Percentiles rank a stretch among this genome's conserved stretches.
These are phyloP conservation scores for Scheffersomyces parashehatae DNA, from an alignment of 1,139 yeast genomes.

Conservation along the genomic window DNA sequence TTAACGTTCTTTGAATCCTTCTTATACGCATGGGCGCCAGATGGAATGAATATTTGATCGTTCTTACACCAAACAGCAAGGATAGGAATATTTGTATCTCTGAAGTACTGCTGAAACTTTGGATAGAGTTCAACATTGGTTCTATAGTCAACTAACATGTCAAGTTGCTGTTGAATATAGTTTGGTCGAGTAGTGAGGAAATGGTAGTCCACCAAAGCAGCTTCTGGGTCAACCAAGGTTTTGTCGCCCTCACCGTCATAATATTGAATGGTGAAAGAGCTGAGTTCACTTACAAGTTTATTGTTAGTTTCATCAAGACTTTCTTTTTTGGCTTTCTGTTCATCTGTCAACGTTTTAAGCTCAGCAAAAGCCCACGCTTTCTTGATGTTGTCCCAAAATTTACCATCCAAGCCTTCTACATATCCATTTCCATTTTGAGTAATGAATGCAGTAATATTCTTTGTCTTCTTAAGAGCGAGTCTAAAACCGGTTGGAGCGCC, in stretches of 20 bases:
- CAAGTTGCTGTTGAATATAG: conserved; percentile 28
- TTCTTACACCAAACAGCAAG: conserved; percentile 44
- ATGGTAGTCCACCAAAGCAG: conserved; percentile 28
- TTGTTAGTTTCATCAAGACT: conserved; percentile 15
- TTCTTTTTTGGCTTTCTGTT: conserved; percentile 3
- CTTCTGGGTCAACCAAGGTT: conserved; percentile 28
- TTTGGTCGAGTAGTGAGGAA: conserved; percentile 23
- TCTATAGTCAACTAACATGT: conserved; percentile 34
- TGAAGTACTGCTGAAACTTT: conserved; percentile 34
- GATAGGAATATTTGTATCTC: conserved; percentile 34
- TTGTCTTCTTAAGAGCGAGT: conserved; percentile 31
- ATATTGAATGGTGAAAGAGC: conserved; percentile 28
- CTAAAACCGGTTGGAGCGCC: conserved; percentile 45
- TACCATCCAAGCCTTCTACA: conserved; percentile 35
- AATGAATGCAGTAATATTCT: conserved; percentile 27
- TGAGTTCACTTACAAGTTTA: conserved; percentile 14
- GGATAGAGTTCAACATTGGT: conserved; percentile 37
- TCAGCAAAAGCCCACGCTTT: conserved; percentile 28
- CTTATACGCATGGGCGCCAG: conserved; percentile 39
- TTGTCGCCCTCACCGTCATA: conserved; percentile 24
- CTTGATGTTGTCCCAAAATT: conserved; percentile 37
- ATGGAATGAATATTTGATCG: conserved; percentile 31
- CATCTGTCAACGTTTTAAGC: background rate
- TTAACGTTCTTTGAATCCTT: conserved; percentile 28
- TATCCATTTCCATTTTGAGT: conserved; percentile 48